Base-by-base conservation (phyloP, 139 green algal genomes). In the Auxenochlorella pyrenoidosa region DNA sequence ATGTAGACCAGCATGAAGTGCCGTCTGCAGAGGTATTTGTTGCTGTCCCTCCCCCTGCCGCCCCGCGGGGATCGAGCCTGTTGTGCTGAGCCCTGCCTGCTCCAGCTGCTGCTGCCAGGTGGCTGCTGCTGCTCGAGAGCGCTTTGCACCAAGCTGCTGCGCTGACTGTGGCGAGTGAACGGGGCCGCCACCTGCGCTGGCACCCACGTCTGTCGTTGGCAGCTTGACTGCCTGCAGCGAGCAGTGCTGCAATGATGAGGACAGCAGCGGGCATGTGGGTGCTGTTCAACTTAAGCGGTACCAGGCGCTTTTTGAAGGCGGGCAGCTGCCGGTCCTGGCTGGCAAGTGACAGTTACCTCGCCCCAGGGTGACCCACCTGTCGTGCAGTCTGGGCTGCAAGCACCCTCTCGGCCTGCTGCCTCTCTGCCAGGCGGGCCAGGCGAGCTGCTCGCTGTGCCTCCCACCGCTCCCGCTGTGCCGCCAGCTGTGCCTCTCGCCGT, bases 391-490 rank as follows among this genome's bases (percentile, higher is more conserved):
- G 1, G 30, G 40, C 73, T 60, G 38, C 73, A 40, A 79, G 18
- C 18, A 13, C 54, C 54, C 54, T 63, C 54, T 63, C 54, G 3
- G 54, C 54, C 72, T 78, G 72, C 79, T 75, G 79, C 78, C 44
- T 47, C 59, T 76, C 79, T 5, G 79, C 79, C 24, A 85, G 40
- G 36, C 79, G 58, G 0, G 79, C 60, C 59, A 85, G 40, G 38
- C 79, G 58, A 12, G 59, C 59, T 1, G 60, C 79, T 12, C 79
- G 79, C 59, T 85, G 54, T 16, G 24, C 79, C 60, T 85, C 79
- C 79, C 79, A 85, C 30, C 40, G 59, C 59, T 85, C 59, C 3
- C 79, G 58, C 79, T 85, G 79, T 10, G 60, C 59, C 16, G 41
- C 81, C 30, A 65, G 30, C 43, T 38, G 30, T 41, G 19, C 65